Conservation (phyloP, 495 filamentous ascomycete genomes). For the Penicillium waksmanii region DNA sequence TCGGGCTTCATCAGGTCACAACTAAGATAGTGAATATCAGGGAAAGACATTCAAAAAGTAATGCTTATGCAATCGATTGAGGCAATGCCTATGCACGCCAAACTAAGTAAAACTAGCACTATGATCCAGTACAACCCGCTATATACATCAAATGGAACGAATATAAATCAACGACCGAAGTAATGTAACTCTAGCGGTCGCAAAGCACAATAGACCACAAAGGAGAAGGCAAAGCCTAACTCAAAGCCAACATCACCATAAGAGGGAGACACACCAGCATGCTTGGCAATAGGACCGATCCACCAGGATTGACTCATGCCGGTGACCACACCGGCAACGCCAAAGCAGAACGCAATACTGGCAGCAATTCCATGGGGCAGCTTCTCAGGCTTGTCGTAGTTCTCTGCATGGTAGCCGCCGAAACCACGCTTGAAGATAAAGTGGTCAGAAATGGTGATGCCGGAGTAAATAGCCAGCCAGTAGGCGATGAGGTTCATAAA, state of each 20-base stretch:
- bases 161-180: constrained; percentile 36
- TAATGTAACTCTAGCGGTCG: constrained; percentile 41
- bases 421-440: constrained; percentile 74
- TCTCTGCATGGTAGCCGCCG: constrained; percentile 60
- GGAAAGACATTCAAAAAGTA: neutral
- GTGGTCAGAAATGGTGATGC: constrained; percentile 73
- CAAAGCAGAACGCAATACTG: constrained; percentile 65
- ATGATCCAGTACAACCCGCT: constrained; percentile 2
- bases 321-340: constrained; percentile 70
- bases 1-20: too few species aligned
- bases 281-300: constrained; percentile 69
- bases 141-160: constrained; percentile 21
- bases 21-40: too few species aligned
- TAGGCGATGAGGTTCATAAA: constrained; percentile 83
- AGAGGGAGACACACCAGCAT: constrained; percentile 48
- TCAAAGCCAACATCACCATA: constrained; percentile 80
- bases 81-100: neutral
- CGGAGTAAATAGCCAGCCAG: constrained; percentile 84
- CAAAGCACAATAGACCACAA: constrained; percentile 34
- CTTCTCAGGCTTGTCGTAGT: constrained; percentile 60
- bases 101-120: neutral
- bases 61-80: neutral
- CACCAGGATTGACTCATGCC: constrained; percentile 83
- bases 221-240: constrained; percentile 54
- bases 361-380: constrained; percentile 77